Conservation (phyloP, 805 yeast genomes). For the Pichia nanzhaoensis region DNA sequence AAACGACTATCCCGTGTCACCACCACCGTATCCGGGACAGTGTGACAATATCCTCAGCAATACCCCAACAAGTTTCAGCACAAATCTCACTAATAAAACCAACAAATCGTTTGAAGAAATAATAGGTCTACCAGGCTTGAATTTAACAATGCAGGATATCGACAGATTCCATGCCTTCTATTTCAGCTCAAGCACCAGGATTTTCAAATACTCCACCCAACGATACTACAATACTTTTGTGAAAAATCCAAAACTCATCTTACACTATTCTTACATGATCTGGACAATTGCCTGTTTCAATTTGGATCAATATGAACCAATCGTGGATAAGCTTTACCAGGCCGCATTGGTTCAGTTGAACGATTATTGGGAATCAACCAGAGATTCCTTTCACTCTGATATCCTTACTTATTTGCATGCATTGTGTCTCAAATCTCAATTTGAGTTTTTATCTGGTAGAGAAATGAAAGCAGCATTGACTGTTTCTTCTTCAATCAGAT, state of each 20-base stretch:
- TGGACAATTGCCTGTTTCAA: slow-evolving; percentile 20
- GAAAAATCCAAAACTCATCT: slow-evolving; percentile 16
- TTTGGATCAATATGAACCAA: slow-evolving; percentile 16
- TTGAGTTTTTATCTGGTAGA: slow-evolving; percentile 24
- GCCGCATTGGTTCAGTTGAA: slow-evolving; percentile 14
- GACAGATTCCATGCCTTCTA: slow-evolving; percentile 17
- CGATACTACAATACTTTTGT: slow-evolving; percentile 19
- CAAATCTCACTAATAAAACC: not conserved
- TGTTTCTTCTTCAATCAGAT: slow-evolving; percentile 22
- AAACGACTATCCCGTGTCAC: not conserved
- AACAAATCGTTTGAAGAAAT: slow-evolving; percentile 7
- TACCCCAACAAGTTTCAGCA: not conserved
- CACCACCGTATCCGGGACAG: too few relatives aligned
- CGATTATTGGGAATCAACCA: slow-evolving; percentile 17
- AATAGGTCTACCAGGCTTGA: slow-evolving; percentile 12
- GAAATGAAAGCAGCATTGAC: slow-evolving; percentile 26
- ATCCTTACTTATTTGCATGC: slow-evolving; percentile 23
- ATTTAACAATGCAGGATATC: slow-evolving; percentile 19
- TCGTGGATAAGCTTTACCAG: slow-evolving; percentile 18
- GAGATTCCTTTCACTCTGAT: slow-evolving; percentile 15
- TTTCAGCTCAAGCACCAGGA: slow-evolving; percentile 11
- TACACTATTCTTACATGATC: slow-evolving; percentile 20
- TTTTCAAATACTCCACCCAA: slow-evolving; percentile 16
- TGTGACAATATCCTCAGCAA: too few relatives aligned
- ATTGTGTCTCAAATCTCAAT: slow-evolving; percentile 20